phyloP scores from a whole-genome alignment of 2,329 filamentous ascomycete genomes.

The Scedosporium apiospermum region DNA sequence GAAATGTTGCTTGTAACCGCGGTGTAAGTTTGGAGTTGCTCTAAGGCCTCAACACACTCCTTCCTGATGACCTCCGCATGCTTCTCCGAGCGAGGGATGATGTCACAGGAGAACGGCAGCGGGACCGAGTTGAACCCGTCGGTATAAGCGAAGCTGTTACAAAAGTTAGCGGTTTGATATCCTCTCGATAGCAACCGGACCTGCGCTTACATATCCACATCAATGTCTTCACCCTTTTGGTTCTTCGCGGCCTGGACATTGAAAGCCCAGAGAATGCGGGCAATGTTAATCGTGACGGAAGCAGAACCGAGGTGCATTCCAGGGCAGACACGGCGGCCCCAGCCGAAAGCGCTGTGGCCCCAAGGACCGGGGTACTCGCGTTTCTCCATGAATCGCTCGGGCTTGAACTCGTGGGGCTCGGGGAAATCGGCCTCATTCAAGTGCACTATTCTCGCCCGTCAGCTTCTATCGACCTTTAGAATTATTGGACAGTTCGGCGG shows the following conservation, averaged over 20 bases:
- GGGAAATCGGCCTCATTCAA: constrained; percentile 31
- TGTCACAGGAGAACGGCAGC: constrained; percentile 28
- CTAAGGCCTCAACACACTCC: constrained; percentile 18
- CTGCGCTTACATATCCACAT: constrained; percentile 28
- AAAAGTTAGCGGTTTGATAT: background rate
- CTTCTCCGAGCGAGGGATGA: constrained; percentile 21
- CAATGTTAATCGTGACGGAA: constrained; percentile 35
- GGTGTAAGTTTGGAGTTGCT: constrained; percentile 18
- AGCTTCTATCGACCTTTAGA: background rate
- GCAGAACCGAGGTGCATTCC: constrained; percentile 42
- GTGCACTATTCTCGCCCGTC: constrained; percentile 20
- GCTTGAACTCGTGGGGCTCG: constrained; percentile 27
- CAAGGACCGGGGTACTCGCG: constrained; percentile 24
- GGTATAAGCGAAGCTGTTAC: constrained; percentile 27
- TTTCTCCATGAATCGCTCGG: constrained; percentile 23
- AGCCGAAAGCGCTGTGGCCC: constrained; percentile 30
- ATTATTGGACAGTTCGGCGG: background rate
- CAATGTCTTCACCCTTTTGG: constrained; percentile 19
- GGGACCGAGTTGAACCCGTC: constrained; percentile 33
- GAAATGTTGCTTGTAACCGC: constrained; percentile 14
- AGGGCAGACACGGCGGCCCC: constrained; percentile 29
- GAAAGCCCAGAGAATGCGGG: constrained; percentile 45
- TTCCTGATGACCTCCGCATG: constrained; percentile 22
- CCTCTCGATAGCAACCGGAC: background rate
- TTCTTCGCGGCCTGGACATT: constrained; percentile 23